Percentiles rank a stretch among this genome's conserved stretches.
Conservation (phyloP, 257 asterid species). For the Capsicum pubescens region DNA sequence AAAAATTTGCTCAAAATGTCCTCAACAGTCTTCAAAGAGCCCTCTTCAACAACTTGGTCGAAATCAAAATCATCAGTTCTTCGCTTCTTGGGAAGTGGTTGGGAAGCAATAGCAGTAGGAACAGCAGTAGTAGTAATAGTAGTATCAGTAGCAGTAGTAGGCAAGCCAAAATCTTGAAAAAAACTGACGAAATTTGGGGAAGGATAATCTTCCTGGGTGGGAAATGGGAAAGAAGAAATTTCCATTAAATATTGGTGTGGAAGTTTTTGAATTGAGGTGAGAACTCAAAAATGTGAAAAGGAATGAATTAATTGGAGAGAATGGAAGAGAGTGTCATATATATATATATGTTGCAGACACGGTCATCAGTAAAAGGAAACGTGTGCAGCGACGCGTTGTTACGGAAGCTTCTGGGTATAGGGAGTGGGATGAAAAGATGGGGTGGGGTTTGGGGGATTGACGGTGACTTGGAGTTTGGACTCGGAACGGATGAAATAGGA, state of each 20-base stretch:
- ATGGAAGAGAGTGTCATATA: not conserved
- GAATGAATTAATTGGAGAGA: not conserved
- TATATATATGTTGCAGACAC: not conserved
- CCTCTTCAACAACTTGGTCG: conserved; percentile 16
- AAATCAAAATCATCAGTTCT: conserved; percentile 31
- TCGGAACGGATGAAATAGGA: not conserved
- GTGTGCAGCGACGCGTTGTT: conserved; percentile 20
- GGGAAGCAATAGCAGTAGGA: not conserved
- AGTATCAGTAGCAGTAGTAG: not conserved
- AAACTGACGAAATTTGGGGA: conserved; percentile 38
- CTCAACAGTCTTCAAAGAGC: conserved; percentile 30
- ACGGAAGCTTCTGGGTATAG: not conserved
- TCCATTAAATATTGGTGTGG: conserved; percentile 44
- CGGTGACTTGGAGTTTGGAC: not conserved
- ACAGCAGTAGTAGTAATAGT: not conserved
- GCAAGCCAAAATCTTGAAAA: conserved; percentile 37
- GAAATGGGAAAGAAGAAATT: conserved; percentile 54
- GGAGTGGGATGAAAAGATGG: not conserved
- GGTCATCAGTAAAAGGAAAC: conserved; percentile 22
- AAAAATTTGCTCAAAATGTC: conserved; percentile 37
- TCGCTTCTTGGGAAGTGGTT: conserved; percentile 16
- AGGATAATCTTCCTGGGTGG: conserved; percentile 39
- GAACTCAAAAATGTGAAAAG: not conserved
- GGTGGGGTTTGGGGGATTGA: not conserved
- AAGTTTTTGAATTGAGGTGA: not conserved